Percentiles rank a stretch among this genome's conserved stretches.
These are phyloP conservation scores for Hymenoscyphus infarciens DNA, from an alignment of 2,329 filamentous ascomycete genomes.

Conservation along the genomic window DNA sequence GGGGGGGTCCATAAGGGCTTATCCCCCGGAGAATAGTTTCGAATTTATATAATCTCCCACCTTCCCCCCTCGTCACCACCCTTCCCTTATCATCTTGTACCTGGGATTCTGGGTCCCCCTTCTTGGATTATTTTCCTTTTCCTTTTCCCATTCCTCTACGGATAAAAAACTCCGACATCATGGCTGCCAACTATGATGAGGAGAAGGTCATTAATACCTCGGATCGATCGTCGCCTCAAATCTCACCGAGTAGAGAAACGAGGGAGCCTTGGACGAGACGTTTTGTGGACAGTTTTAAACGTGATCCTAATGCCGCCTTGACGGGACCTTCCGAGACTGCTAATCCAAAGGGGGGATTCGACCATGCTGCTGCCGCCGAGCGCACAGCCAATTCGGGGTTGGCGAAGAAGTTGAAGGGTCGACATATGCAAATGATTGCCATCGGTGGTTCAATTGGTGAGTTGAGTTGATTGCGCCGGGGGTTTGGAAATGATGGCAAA, in stretches of 20 bases:
- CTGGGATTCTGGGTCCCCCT: not conserved
- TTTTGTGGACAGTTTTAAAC: constrained; percentile 31
- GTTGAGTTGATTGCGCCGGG: constrained; percentile 44
- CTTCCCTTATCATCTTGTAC: not conserved
- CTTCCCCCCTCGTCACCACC: constrained; percentile 2
- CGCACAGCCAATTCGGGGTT: constrained; percentile 71
- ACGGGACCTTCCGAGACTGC: constrained; percentile 30
- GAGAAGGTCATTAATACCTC: not conserved
- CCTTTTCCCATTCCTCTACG: not conserved
- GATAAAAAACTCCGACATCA: not conserved
- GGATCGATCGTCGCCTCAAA: not conserved
- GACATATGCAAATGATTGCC: constrained; percentile 61
- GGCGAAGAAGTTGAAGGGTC: constrained; percentile 50
- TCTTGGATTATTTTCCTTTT: not conserved
- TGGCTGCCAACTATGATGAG: not conserved
- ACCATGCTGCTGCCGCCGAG: constrained; percentile 59
- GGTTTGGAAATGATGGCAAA: constrained; percentile 42
- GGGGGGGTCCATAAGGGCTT: not conserved
- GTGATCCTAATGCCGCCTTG: constrained; percentile 44
- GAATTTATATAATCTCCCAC: constrained; percentile 3
- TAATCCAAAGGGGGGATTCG: constrained; percentile 41
- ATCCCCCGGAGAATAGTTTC: not conserved
- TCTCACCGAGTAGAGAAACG: not conserved
- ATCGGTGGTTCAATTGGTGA: constrained; percentile 29
- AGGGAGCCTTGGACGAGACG: constrained; percentile 23